A percentile compares a stretch with the other conserved stretches of the same genome.
phyloP scores from a whole-genome alignment of 1,284 basidiomycete genomes.

The Cerioporus squamosus region DNA sequence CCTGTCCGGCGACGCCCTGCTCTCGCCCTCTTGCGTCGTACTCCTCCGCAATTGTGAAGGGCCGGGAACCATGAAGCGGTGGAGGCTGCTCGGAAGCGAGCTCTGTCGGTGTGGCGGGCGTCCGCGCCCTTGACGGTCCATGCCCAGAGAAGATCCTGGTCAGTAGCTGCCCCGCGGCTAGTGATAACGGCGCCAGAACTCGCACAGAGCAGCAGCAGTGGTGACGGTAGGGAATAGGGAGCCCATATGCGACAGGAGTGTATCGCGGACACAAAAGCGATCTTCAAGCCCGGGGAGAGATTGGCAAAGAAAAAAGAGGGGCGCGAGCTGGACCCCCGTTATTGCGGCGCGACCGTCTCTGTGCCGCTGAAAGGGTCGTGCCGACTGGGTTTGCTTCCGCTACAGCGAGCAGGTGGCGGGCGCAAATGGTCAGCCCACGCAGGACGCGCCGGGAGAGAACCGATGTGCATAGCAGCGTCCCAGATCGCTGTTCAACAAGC shows the following conservation, averaged over 20 bases:
- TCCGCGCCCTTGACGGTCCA: slow-evolving; percentile 22
- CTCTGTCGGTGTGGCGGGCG: slow-evolving; percentile 38
- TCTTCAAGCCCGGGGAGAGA: slow-evolving; percentile 18
- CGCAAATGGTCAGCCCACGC: slow-evolving; percentile 23
- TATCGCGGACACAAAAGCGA: slow-evolving; percentile 25
- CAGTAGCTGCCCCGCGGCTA: slow-evolving; percentile 12
- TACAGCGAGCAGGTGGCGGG: slow-evolving; percentile 26
- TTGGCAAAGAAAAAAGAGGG: slow-evolving; percentile 27
- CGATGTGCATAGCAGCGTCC: slow-evolving; percentile 22
- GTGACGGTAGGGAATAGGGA: slow-evolving; percentile 26
- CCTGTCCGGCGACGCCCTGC: slow-evolving; percentile 8
- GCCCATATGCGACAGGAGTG: slow-evolving; percentile 35
- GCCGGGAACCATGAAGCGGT: slow-evolving; percentile 26
- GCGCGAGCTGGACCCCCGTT: slow-evolving; percentile 24
- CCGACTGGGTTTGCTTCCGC: slow-evolving; percentile 44
- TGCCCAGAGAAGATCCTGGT: slow-evolving; percentile 12
- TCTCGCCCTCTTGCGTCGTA: slow-evolving; percentile 9
- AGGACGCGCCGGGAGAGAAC: slow-evolving; percentile 23
- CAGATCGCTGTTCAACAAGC: slow-evolving; percentile 21
- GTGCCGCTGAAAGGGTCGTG: slow-evolving; percentile 30
- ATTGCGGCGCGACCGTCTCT: slow-evolving; percentile 26
- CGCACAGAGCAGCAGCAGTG: slow-evolving; percentile 24
- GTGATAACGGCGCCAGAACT: slow-evolving; percentile 19
- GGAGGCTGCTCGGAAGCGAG: slow-evolving; percentile 49
- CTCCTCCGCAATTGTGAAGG: slow-evolving; percentile 38